These are phyloP conservation scores for Globisporangium nodosum DNA, from an alignment of 352 stramenopile genomes.

Conservation along the genomic window DNA sequence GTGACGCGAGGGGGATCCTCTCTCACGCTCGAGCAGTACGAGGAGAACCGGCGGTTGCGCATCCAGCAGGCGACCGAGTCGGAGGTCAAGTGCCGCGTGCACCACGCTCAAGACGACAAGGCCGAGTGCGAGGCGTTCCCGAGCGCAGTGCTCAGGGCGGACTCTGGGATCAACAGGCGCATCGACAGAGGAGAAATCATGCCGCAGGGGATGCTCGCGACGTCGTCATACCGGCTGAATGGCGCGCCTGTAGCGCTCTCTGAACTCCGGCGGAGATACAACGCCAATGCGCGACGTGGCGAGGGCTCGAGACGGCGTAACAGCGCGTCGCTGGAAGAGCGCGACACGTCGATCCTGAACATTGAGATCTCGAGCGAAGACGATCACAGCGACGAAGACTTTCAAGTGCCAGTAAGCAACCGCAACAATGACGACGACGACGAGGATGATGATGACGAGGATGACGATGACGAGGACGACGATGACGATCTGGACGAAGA, in stretches of 20 bases:
- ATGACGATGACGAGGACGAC: constrained; percentile 47
- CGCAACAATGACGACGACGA: constrained; percentile 32
- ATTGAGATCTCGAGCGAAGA: constrained; percentile 85
- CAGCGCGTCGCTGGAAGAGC: constrained; percentile 54
- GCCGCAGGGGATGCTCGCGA: constrained; percentile 16
- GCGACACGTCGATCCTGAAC: constrained; percentile 79
- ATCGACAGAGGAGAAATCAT: constrained; percentile 1
- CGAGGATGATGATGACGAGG: constrained; percentile 25
- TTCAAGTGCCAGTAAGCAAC: constrained; percentile 44
- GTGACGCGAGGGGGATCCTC: constrained; percentile 7
- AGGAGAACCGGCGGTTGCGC: constrained; percentile 55
- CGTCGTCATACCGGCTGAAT: constrained; percentile 62
- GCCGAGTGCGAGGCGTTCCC: constrained; percentile 50
- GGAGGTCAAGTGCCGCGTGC: constrained; percentile 56
- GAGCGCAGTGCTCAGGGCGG: constrained; percentile 12
- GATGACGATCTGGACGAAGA: constrained; percentile 53
- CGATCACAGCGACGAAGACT: constrained; percentile 84
- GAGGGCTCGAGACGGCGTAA: constrained; percentile 23
- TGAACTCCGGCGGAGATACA: constrained; percentile 48
- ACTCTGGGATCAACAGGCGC: neutral
- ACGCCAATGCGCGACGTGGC: constrained; percentile 17
- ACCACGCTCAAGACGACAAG: constrained; percentile 34
- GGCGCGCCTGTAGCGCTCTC: constrained; percentile 63
- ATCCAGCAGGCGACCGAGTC: constrained; percentile 65
- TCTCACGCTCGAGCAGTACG: constrained; percentile 38